Base-by-base conservation (phyloP, 345 rosid genomes). In the Populus ilicifolia region DNA sequence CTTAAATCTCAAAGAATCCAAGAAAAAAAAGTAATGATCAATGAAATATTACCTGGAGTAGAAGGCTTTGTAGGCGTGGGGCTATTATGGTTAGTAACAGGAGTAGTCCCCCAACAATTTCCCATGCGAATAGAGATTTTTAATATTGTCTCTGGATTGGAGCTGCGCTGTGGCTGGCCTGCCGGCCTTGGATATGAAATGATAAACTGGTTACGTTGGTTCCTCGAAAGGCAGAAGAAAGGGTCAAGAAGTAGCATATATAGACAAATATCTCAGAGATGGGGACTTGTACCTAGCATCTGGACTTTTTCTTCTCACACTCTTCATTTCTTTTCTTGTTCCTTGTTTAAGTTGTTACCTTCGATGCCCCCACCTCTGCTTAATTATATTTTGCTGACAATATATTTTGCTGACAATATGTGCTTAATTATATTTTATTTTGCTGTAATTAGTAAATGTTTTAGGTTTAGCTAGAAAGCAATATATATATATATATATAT, bases 61-160 rank as follows among this genome's bases (percentile, higher is more conserved):
- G 25, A 25, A 16, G 70, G 23, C 9, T 10, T 17, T 68, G 64
- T 65, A 29, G 69, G 29, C 16, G 44, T 0, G 7, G 76, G 38
- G 73, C 52, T 72, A 0, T 48, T 29, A 36, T 73, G 77, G 33
- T 73, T 33, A 0, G 2, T 54, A 18, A 68, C 63, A 30, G 64
- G 61, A 73, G 73, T 8, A 17, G 23, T 73, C 59, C 48, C 77
- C 4, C 44, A 68, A 59, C 81, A 79, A 43, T 33, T 59, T 14
- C 81, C 81, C 81, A 79, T 79, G 6, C n/a, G 21, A 66, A 35
- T 48, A 17, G 8, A 50, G 14, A 11, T 10, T 29, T 29, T 41
- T 52, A 2, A n/a, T 54, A 36, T 12, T 17, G 17, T 30, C 14
- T 0, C 14, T 0, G 29, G 27, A 10, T 10, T 35, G 17, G 12